Evolutionary conservation across 257 asterid species (phyloP).

Genomic region (Capsicum rhomboideum): DNA sequence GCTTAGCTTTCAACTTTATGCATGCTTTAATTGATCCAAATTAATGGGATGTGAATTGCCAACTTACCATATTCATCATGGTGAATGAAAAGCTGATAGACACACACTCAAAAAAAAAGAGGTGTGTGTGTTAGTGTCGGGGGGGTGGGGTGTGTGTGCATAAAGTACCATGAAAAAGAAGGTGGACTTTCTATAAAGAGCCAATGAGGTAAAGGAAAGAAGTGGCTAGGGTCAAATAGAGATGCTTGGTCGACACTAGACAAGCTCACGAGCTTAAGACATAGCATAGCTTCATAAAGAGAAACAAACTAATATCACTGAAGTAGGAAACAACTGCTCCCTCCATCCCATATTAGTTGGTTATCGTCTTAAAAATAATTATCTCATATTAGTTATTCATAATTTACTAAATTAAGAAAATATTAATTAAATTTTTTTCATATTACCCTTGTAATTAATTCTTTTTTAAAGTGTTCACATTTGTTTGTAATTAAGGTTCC

Average conservation of each 20-base stretch:
- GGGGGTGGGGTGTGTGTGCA: neutral
- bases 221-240: neutral
- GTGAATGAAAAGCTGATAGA: neutral
- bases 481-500: too few relatives aligned
- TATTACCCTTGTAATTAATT: too few relatives aligned
- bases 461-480: too few relatives aligned
- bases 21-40: neutral
- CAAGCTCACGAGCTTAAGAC: conserved; percentile 21
- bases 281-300: conserved; percentile 20
- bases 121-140: neutral
- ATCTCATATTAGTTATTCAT: too few relatives aligned
- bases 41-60: neutral
- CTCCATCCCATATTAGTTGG: too few relatives aligned
- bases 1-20: neutral
- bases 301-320: conserved; percentile 18
- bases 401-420: too few relatives aligned
- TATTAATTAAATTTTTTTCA: too few relatives aligned
- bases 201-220: neutral
- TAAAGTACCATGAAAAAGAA: neutral
- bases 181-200: neutral
- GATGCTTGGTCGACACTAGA: conserved; percentile 6
- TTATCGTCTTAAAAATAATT: too few relatives aligned
- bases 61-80: neutral
- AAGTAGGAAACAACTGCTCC: neutral
- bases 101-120: neutral